Conservation (phyloP, 345 rosid genomes). For the Nasturtium officinale region DNA sequence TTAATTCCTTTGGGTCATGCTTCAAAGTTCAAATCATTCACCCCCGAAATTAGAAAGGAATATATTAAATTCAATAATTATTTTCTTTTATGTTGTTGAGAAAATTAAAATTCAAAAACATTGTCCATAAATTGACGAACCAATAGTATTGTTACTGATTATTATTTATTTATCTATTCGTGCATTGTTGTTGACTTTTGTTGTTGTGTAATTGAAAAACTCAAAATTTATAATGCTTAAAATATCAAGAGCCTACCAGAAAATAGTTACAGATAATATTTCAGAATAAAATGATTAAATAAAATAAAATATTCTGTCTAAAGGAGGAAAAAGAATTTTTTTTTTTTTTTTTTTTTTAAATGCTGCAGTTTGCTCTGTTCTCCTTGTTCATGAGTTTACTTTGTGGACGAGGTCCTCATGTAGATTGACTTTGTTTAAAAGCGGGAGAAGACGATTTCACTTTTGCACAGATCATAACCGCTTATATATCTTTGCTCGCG, state of each 20-base stretch:
- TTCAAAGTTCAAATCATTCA: slow-evolving; percentile 14
- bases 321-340: neutral
- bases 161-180: too few relatives aligned
- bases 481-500: slow-evolving; percentile 3
- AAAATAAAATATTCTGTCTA: slow-evolving; percentile 34
- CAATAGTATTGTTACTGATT: neutral
- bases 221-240: neutral
- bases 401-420: slow-evolving; percentile 38
- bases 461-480: slow-evolving; percentile 19
- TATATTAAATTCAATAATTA: neutral
- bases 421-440: slow-evolving; percentile 38
- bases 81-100: too few relatives aligned
- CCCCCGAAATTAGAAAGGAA: neutral
- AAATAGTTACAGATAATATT: neutral
- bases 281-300: neutral
- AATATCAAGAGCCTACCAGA: neutral
- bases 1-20: slow-evolving; percentile 1
- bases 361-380: slow-evolving; percentile 31
- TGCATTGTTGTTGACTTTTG: too few relatives aligned
- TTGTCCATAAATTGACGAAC: too few relatives aligned
- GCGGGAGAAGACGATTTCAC: slow-evolving; percentile 8
- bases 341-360: too few relatives aligned
- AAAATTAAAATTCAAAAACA: too few relatives aligned
- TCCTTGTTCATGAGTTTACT: slow-evolving; percentile 29
- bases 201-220: neutral